These are phyloP conservation scores for Paracamarosporium sp. DNA, from an alignment of 2,329 filamentous ascomycete species.

Conservation along the genomic window DNA sequence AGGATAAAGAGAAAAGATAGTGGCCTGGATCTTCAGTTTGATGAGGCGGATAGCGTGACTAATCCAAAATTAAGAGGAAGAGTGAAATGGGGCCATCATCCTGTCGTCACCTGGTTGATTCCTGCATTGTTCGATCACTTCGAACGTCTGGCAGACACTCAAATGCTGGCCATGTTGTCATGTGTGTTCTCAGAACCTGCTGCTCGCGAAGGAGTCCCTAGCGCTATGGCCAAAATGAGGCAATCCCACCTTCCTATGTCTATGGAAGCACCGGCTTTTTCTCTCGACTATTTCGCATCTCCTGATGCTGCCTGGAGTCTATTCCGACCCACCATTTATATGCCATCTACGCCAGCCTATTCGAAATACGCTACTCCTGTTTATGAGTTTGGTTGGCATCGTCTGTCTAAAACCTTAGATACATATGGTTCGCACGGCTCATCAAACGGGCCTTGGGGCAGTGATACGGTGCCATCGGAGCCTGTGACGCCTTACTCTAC, in stretches of 20 bases:
- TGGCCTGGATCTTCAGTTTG: conserved; percentile 56
- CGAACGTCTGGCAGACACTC: conserved; percentile 65
- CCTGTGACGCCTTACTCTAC: conserved; percentile 60
- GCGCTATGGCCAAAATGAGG: conserved; percentile 43
- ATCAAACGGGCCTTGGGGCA: conserved; percentile 58
- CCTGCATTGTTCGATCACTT: conserved; percentile 65
- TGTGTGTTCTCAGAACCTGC: conserved; percentile 63
- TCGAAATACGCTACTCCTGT: conserved; percentile 38
- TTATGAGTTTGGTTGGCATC: conserved; percentile 40
- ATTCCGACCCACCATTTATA: conserved; percentile 46
- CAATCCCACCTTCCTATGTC: conserved; percentile 48
- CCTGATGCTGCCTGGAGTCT: conserved; percentile 52
- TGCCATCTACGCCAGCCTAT: conserved; percentile 39
- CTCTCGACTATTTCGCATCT: conserved; percentile 56
- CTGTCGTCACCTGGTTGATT: conserved; percentile 64
- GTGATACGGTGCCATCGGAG: conserved; percentile 48
- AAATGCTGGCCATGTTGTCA: conserved; percentile 71
- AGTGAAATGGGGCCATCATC: conserved; percentile 64
- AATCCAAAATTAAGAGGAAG: conserved; percentile 51
- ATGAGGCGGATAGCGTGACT: conserved; percentile 48
- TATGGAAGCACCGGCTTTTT: conserved; percentile 53
- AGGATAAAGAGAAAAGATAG: conserved; percentile 58
- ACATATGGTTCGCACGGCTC: conserved; percentile 58
- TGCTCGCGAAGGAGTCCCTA: conserved; percentile 48
- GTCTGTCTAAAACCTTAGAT: conserved; percentile 36